Evolutionary conservation across 2,329 filamentous ascomycete species (phyloP), one percentile per base, ranked within the genome.

Genomic region (Mariannaea elegans): DNA sequence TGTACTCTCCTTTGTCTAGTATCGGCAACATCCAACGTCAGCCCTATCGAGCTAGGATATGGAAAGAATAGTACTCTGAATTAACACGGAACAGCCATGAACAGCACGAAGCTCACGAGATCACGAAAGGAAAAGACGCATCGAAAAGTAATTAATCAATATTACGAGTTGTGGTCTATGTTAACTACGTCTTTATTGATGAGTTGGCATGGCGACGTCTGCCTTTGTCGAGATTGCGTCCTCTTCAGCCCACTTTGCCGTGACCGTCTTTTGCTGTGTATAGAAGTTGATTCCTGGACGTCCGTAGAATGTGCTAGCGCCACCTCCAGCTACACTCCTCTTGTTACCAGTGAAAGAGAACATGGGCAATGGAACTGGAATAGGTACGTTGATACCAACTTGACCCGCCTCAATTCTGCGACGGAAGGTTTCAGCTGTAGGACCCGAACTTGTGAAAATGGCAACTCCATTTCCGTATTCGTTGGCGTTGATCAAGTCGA

Each of bases 181-280:
- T 27, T 6, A 9, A 27, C 24, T 27, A 27, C 9, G 24, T 6
- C 6, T 9, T 27, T 38, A 59, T 23, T 59, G 56, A 9, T 59
- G 56, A 32, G 46, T 59, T 7, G 56, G 56, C 56, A 59, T 59
- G 13, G 50, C 19, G 29, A 59, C 56, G 10, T 59, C 56, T 18
- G 56, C 56, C 23, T 44, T 50, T 16, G 56, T 59, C 24, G 31
- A 39, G 24, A 59, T 59, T 21, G 56, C 56, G 38, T 59, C 56
- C 45, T 42, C 32, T 23, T 48, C 56, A 2, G 56, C 56, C 56
- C 56, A 59, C 39, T 59, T 59, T 3, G 56, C 56, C 34, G 89
- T 91, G 54, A 91, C 88, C 3, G 89, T 91, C 85, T 91, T 91
- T 73, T 86, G 82, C 77, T 91, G 89, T 13, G 89, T 91, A 75